These are phyloP conservation scores for Neofusicoccum kwambonambiense DNA, from an alignment of 2,329 filamentous ascomycete genomes.

Conservation along the genomic window DNA sequence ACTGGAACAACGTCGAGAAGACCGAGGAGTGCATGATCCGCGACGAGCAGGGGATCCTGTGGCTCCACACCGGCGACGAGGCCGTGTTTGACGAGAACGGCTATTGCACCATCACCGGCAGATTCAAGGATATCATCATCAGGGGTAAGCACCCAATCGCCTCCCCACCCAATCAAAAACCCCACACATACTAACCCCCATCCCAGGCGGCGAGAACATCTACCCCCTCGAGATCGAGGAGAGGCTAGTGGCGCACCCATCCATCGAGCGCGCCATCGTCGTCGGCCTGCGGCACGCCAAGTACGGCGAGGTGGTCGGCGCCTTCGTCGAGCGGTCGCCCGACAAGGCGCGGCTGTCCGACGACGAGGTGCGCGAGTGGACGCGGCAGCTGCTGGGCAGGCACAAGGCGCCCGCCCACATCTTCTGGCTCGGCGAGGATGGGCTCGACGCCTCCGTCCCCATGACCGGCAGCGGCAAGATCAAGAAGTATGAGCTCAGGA, in stretches of 20 bases:
- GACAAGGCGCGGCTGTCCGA: conserved; percentile 27
- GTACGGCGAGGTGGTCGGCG: conserved; percentile 71
- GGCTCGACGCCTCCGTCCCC: conserved; percentile 34
- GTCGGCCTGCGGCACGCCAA: conserved; percentile 68
- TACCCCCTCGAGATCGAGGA: conserved; percentile 74
- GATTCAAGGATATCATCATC: conserved; percentile 80
- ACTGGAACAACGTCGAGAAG: conserved; percentile 69
- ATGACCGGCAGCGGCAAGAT: conserved; percentile 48
- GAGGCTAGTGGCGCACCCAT: conserved; percentile 63
- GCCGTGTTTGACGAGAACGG: conserved; percentile 42
- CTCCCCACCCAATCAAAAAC: conserved; percentile 25
- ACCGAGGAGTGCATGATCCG: conserved; percentile 69
- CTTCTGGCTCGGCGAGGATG: conserved; percentile 68
- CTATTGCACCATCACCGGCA: conserved; percentile 70
- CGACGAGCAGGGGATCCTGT: conserved; percentile 56
- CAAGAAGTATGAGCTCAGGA: conserved; percentile 40
- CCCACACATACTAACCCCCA: not conserved
- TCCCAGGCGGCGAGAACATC: conserved; percentile 41
- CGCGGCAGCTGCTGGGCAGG: conserved; percentile 36
- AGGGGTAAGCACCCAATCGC: conserved; percentile 48
- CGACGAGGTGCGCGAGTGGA: conserved; percentile 38
- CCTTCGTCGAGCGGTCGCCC: conserved; percentile 51
- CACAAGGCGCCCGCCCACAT: conserved; percentile 64
- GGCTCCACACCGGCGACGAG: conserved; percentile 42
- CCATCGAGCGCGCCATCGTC: conserved; percentile 64